Base-by-base conservation (phyloP, 2,329 filamentous ascomycete genomes). In the Aureobasidium musti region DNA sequence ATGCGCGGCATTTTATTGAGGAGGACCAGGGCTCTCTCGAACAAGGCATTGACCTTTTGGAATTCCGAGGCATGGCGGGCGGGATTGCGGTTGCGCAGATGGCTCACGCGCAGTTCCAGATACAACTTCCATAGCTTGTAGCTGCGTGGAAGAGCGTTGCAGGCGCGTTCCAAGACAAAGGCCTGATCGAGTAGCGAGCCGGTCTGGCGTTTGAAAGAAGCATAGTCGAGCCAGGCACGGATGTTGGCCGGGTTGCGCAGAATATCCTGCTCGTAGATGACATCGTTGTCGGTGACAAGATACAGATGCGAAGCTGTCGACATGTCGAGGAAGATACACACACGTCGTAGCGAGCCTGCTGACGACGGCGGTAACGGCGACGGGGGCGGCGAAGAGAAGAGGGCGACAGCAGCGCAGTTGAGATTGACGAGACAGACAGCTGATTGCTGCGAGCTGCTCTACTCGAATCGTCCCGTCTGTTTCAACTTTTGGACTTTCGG, bases 121-220 rank as follows among this genome's bases (percentile, higher is more conserved):
- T 98, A 99, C 87, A 96, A 88, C 80, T 97, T 98, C 95, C 95
- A 99, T 57, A 99, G 83, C 81, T 99, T 99, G 82, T 97, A 99
- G 33, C 94, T 98, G 72, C 95, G 87, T 59, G 95, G 95, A 53
- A 99, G 85, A 73, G 96, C 90, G 70, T 86, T 83, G 78, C 94
- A 97, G 67, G 95, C 94, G 74, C 95, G 87, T 80, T 98, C 95
- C 81, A 98, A 90, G 43, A 89, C 86, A 75, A 89, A 90, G 61
- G 92, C 91, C 79, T 96, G 94, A 80, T 98, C 94, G 64, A 91
- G 87, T 50, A 91, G 75, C 52, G 86, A 91, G 72, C 93, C 94
- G 84, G 96, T 90, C 72, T 92, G 90, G 72, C 87, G 81, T 80
- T 99, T 99, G 84, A 91, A 93, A 71, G 92, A 88, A 76, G 94